Evolutionary conservation across 306 rosid genomes (phyloP), one percentile per base, ranked within the genome.

Genomic region (Acacia acuminata): DNA sequence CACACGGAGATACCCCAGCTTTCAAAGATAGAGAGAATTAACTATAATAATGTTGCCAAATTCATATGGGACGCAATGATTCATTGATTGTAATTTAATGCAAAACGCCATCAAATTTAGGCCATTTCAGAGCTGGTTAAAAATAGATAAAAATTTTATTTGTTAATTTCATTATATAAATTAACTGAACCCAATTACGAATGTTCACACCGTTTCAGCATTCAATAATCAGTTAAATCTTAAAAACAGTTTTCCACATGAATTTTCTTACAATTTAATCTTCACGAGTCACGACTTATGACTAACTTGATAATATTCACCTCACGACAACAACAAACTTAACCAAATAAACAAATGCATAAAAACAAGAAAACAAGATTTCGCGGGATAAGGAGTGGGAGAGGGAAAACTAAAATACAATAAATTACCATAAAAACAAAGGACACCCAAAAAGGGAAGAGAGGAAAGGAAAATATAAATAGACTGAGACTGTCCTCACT

Each of bases 321-420:
- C 30, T 3, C 30, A 22, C 3, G 32, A 22, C 10, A n/a, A n/a
- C 32, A 58, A 22, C 30, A 58, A 58, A 58, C 22, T 17, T 51
- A 51, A 51, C 19, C 19, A 48, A 48, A 48, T 14, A 48, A 48
- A 48, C 53, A 55, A 32, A 32, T 6, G 34, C 34, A 7, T 0
- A 25, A 63, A 11, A 43, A n/a, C 20, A 51, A 36, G 13, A 3
- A 24, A 63, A 20, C n/a, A 13, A 38, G 38, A 38, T 2, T 75
- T 47, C 53, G 79, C 79, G 80, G 71, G 80, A 51, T 42, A 34
- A 10, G 13, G 10, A 2, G 25, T 7, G 11, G 58, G 80, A 60
- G 56, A 48, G 80, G 79, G 45, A 38, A 76, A 25, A 1, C 42
- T n/a, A 60, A 60, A 76, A 56, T 40, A 76, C n/a, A 38, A 56